A percentile compares a stretch with the other conserved stretches of the same genome.
Evolutionary conservation across 2,329 filamentous ascomycete genomes (phyloP).

Genomic region (Penicillium sp.): DNA sequence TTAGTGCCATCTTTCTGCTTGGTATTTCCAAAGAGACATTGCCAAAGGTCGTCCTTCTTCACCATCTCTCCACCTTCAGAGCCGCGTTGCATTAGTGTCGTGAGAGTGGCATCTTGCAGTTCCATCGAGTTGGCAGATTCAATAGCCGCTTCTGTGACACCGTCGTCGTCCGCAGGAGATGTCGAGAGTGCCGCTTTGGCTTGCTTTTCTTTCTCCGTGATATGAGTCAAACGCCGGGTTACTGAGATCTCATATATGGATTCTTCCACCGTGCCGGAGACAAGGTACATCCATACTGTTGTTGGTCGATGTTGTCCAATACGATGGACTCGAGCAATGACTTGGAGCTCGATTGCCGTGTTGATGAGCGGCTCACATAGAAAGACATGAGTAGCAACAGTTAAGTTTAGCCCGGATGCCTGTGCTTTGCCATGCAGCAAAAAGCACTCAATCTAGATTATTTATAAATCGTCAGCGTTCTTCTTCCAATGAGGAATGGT

Average conservation of each 20-base stretch:
- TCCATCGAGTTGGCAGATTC: conserved; percentile 80
- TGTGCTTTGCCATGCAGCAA: conserved; percentile 82
- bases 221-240: conserved; percentile 65
- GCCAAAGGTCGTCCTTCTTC: conserved; percentile 70
- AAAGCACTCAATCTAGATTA: conserved; percentile 60
- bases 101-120: conserved; percentile 62
- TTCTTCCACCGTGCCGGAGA: conserved; percentile 85
- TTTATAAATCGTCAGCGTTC: conserved; percentile 20
- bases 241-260: conserved; percentile 84
- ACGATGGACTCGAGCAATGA: conserved; percentile 85
- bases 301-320: conserved; percentile 84
- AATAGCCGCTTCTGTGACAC: conserved; percentile 51
- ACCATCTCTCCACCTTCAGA: conserved; percentile 71
- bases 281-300: conserved; percentile 88
- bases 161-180: neutral
- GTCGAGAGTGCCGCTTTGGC: conserved; percentile 19
- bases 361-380: conserved; percentile 90
- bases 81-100: conserved; percentile 61
- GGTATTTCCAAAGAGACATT: conserved; percentile 67
- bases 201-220: conserved; percentile 44
- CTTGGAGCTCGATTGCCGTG: conserved; percentile 85
- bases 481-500: neutral
- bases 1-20: conserved; percentile 21
- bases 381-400: conserved; percentile 89
- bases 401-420: conserved; percentile 78